Percentiles rank a stretch among this genome's conserved stretches.
These are phyloP conservation scores for Xylaria sp. DNA, from an alignment of 2,329 filamentous ascomycete genomes.

Conservation along the genomic window DNA sequence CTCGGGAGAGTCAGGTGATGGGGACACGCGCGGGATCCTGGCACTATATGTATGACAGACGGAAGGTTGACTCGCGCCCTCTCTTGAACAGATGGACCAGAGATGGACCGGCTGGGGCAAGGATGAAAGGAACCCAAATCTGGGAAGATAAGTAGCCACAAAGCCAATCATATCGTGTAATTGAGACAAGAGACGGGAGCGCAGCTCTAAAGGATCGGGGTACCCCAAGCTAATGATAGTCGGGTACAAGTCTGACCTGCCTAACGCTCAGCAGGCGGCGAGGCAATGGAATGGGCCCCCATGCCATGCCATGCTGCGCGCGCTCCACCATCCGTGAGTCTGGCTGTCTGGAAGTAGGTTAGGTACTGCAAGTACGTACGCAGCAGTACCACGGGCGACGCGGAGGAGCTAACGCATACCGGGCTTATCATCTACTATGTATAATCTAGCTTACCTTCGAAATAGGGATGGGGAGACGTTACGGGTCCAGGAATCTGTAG, in stretches of 20 bases:
- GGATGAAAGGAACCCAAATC: constrained; percentile 22
- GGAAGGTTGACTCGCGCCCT: constrained; percentile 13
- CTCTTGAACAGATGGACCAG: no score
- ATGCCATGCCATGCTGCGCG: background rate
- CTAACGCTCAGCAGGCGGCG: background rate
- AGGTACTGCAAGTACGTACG: no score
- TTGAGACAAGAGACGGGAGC: constrained; percentile 13
- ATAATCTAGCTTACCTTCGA: no score
- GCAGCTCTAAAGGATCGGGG: constrained; percentile 17
- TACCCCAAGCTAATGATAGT: constrained; percentile 21
- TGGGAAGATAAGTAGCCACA: constrained; percentile 26
- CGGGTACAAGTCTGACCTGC: constrained; percentile 17
- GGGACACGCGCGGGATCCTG: constrained; percentile 4
- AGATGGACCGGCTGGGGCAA: constrained; percentile 21
- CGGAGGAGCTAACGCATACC: background rate
- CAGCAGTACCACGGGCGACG: background rate
- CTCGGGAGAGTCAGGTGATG: background rate
- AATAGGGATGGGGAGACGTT: background rate
- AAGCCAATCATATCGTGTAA: constrained; percentile 26
- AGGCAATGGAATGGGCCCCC: constrained; percentile 8
- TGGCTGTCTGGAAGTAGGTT: background rate
- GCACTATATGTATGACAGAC: constrained; percentile 25
- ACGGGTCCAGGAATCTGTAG: background rate
- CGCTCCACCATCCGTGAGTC: background rate
- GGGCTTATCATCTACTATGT: no score